Percentiles rank a stretch among this genome's conserved stretches.
phyloP scores from a whole-genome alignment of 1,284 basidiomycete genomes.

The Cerioporus squamosus region DNA sequence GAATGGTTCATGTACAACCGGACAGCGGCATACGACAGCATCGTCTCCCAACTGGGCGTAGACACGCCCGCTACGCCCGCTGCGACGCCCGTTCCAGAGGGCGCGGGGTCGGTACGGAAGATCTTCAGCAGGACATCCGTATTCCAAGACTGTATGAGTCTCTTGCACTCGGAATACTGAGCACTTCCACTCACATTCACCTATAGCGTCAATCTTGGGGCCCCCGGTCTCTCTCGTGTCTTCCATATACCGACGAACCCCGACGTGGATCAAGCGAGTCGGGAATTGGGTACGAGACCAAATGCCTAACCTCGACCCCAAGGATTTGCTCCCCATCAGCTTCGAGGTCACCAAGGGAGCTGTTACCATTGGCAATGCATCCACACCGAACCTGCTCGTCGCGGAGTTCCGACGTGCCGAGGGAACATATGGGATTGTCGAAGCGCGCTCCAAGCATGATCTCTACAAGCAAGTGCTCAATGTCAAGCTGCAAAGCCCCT shows the following conservation, averaged over 20 bases:
- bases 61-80: conserved; percentile 31
- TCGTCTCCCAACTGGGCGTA: conserved; percentile 73
- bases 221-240: conserved; percentile 32
- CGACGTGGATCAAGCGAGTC: conserved; percentile 48
- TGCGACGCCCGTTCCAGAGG: conserved; percentile 27
- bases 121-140: conserved; percentile 36
- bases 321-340: conserved; percentile 82
- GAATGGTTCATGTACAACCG: conserved; percentile 93
- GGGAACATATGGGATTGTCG: conserved; percentile 80
- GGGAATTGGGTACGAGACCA: conserved; percentile 59
- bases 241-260: conserved; percentile 40
- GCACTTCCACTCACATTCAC: not conserved
- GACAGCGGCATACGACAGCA: conserved; percentile 85
- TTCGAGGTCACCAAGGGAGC: conserved; percentile 76
- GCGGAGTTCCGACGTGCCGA: conserved; percentile 74
- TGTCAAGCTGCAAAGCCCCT: conserved; percentile 68
- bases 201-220: conserved; percentile 28
- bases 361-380: conserved; percentile 82
- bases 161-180: not conserved
- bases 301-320: conserved; percentile 72
- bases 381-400: conserved; percentile 82
- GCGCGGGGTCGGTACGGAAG: conserved; percentile 30
- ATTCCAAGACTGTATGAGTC: conserved; percentile 33
- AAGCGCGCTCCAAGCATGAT: conserved; percentile 79
- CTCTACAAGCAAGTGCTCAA: conserved; percentile 79